Conservation (phyloP, 768 basidiomycete genomes). For the Saitozyma podzolica region DNA sequence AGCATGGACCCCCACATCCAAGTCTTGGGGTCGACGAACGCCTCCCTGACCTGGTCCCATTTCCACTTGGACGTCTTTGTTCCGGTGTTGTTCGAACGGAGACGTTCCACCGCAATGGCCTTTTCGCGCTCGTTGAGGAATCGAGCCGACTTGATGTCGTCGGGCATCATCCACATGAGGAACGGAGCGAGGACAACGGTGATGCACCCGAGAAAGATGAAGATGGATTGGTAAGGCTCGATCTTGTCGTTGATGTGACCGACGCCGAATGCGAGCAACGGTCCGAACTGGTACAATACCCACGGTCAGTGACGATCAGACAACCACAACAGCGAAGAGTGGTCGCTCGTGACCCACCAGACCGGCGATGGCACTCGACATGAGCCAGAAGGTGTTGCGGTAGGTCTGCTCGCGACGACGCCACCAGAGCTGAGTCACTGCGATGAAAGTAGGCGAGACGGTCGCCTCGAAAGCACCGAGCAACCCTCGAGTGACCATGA, state of each 20-base stretch:
- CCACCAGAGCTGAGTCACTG: slow-evolving; percentile 46
- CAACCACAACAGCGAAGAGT: neutral
- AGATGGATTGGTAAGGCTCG: slow-evolving; percentile 25
- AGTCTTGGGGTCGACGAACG: slow-evolving; percentile 38
- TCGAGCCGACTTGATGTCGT: slow-evolving; percentile 21
- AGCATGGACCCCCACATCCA: slow-evolving; percentile 27
- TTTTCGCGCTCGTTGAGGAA: slow-evolving; percentile 31
- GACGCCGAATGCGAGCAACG: slow-evolving; percentile 14
- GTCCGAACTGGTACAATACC: slow-evolving; percentile 10
- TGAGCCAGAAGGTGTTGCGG: slow-evolving; percentile 21
- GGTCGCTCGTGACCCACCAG: slow-evolving; percentile 19
- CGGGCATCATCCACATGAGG: slow-evolving; percentile 24
- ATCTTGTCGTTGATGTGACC: slow-evolving; percentile 9
- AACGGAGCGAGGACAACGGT: slow-evolving; percentile 18
- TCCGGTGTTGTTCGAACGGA: slow-evolving; percentile 36
- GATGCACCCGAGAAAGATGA: slow-evolving; percentile 19
- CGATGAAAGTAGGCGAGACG: slow-evolving; percentile 57
- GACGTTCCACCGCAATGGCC: slow-evolving; percentile 26
- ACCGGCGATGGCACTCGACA: slow-evolving; percentile 15
- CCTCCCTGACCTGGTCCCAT: slow-evolving; percentile 34
- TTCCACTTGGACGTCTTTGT: slow-evolving; percentile 31
- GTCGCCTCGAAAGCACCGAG: slow-evolving; percentile 30
- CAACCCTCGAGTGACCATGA: slow-evolving; percentile 3
- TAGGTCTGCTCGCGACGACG: slow-evolving; percentile 25
- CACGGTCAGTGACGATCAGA: neutral